A percentile compares a stretch with the other conserved stretches of the same genome.
Conservation (phyloP, 257 asterid genomes). For the Penstemon eatonii region DNA sequence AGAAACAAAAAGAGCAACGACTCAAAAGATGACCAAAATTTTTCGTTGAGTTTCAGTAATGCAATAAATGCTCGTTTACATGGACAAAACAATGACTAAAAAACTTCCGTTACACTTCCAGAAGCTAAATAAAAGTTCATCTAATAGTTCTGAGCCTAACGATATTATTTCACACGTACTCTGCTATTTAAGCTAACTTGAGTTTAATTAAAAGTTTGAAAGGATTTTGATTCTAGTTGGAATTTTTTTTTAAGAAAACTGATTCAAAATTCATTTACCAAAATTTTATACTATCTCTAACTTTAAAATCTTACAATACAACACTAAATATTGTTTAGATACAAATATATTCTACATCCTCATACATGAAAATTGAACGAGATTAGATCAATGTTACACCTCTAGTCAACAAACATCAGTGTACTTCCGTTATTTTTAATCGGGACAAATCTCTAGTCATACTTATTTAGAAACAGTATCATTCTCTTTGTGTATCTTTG, state of each 20-base stretch:
- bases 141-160: background rate
- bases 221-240: background rate
- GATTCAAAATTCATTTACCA: background rate
- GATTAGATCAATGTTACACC: background rate
- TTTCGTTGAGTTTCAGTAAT: background rate
- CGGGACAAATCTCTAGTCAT: background rate
- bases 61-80: background rate
- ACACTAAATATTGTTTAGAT: background rate
- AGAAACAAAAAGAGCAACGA: background rate
- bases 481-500: slow-evolving; percentile 1
- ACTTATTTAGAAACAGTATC: slow-evolving; percentile 1
- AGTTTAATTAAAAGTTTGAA: background rate
- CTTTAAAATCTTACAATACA: background rate
- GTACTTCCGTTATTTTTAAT: background rate
- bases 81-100: background rate
- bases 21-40: slow-evolving; percentile 19
- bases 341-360: background rate
- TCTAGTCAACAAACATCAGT: background rate
- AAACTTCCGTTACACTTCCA: background rate
- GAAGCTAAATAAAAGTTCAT: background rate
- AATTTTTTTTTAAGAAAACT: background rate
- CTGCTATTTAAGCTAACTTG: background rate
- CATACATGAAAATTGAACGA: slow-evolving; percentile 13
- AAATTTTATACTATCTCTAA: background rate
- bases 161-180: background rate